These are phyloP conservation scores for Pichia sp. DNA, from an alignment of 1,139 yeast genomes.

Conservation along the genomic window DNA sequence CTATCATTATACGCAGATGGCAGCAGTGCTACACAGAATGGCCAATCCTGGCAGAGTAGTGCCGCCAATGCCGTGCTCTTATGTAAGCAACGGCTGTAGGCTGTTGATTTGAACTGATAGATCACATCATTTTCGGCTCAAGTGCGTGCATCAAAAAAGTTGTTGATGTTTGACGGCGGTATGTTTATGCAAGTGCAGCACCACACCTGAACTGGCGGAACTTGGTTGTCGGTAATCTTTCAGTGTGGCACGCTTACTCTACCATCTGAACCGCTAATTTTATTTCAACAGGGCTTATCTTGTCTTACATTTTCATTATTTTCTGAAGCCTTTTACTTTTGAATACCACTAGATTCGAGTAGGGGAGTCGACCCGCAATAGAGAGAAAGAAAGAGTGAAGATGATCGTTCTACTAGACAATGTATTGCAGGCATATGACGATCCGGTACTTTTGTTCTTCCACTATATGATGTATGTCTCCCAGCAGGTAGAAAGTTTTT, in stretches of 20 bases:
- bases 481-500: slow-evolving; percentile 11
- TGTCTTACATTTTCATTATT: not conserved
- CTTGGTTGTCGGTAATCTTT: not conserved
- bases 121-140: slow-evolving; percentile 2
- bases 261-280: not conserved
- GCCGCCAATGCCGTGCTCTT: not conserved
- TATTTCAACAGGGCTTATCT: not conserved
- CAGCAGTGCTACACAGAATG: no score
- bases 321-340: not conserved
- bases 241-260: not conserved
- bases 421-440: slow-evolving; percentile 16
- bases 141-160: not conserved
- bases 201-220: not conserved
- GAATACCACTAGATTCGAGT: not conserved
- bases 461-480: slow-evolving; percentile 17
- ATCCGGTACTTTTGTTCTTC: slow-evolving; percentile 17
- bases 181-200: not conserved
- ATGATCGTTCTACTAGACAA: slow-evolving; percentile 23
- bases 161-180: not conserved
- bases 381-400: not conserved
- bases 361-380: not conserved
- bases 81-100: not conserved
- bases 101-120: not conserved
- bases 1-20: no score
- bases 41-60: not conserved